These are phyloP conservation scores for Dryas integrifolia DNA, from an alignment of 331 rosid species.

Conservation along the genomic window DNA sequence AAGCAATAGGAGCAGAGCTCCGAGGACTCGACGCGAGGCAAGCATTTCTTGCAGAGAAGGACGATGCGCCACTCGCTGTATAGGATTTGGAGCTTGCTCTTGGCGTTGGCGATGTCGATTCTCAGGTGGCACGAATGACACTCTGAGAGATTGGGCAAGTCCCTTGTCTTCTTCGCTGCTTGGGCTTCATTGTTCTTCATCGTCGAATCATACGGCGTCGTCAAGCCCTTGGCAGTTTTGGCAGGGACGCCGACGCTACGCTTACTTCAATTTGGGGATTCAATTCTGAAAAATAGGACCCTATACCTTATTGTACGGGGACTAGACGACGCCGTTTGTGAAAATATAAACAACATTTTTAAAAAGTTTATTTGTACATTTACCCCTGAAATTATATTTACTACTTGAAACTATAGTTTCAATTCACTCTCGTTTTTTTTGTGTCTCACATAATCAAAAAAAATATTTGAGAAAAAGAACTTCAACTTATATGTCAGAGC, in stretches of 20 bases:
- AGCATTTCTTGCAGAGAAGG: constrained; percentile 68
- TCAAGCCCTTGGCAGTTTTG: not conserved
- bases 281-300: not conserved
- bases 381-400: no score
- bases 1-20: constrained; percentile 69
- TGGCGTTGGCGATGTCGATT: constrained; percentile 49
- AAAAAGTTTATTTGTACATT: no score
- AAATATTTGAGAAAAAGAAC: no score
- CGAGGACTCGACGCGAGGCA: constrained; percentile 42
- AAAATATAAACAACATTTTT: no score
- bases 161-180: constrained; percentile 49
- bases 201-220: not conserved
- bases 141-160: constrained; percentile 61
- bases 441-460: no score
- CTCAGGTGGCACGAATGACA: constrained; percentile 69
- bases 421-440: no score
- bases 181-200: constrained; percentile 2
- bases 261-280: not conserved
- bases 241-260: not conserved
- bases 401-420: no score
- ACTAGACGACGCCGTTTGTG: no score
- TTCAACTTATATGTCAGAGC: no score
- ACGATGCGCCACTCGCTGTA: constrained; percentile 83
- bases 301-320: no score
- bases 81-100: constrained; percentile 46